Evolutionary conservation across 495 filamentous ascomycete species (phyloP), one percentile per base, ranked within the genome.

Genomic region (Terfezia claveryi): DNA sequence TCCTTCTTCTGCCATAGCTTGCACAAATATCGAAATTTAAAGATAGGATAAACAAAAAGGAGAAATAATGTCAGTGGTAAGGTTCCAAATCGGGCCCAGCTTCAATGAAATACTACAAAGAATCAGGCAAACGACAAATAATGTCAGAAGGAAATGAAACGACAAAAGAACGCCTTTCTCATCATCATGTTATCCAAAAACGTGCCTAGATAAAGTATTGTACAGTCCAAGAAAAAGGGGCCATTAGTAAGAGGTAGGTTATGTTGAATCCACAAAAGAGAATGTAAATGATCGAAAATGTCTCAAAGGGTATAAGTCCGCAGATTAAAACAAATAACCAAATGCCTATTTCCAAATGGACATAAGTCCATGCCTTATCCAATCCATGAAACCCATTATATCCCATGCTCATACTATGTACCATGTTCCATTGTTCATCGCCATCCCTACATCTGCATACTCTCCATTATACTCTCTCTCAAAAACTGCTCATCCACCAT

Each of bases 401-500:
- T 46, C 4, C 41, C 41, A 14, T 14, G 41, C 12, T 5, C 4
- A 14, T 46, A 14, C 14, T 8, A 46, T 14, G 41, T 14, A 9
- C 12, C 41, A 20, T 14, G 8, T 14, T 5, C 12, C 41, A 20
- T 14, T 14, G 8, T 14, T 4, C 12, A 46, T 14, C 41, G 17
- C 4, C 12, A 46, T 20, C 41, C 20, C 17, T 20, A 46, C 41
- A 46, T 46, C 41, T 46, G 41, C 41, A 46, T 14, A 46, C 41
- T 46, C 8, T 64, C 61, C 14, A 56, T 60, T 49, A 64, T 57
- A 14, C 54, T 57, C 36, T 64, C 61, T 36, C 54, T 62, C 52
- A 64, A 53, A 37, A 63, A 36, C 37, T 60, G 57, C 58, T 64
- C 61, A 55, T 64, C 54, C 36, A 64, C 50, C 23, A 51, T 62